Evolutionary conservation across 352 stramenopile genomes (phyloP), one percentile per base, ranked within the genome.

Genomic region (Pythium phragmitis): DNA sequence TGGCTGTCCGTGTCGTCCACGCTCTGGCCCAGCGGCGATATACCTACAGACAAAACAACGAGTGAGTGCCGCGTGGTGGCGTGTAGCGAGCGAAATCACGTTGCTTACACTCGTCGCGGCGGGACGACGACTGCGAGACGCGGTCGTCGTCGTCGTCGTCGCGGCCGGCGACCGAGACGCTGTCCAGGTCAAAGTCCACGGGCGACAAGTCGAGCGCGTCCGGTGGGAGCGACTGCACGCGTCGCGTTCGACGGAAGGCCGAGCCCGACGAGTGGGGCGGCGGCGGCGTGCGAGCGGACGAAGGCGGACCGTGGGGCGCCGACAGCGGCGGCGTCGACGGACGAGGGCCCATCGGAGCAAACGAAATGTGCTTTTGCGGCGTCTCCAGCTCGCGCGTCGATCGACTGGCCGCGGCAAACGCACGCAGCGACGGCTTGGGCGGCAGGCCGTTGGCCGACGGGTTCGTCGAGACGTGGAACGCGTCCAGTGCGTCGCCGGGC

Each of bases 181-280:
- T 92, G 68, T 94, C 86, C 21, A 94, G 69, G 55, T 95, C 86
- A 60, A 89, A 93, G 62, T 95, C 86, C 17, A 81, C 51, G 21
- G 58, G 72, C 4, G 78, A 75, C 26, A 83, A 67, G 46, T 89
- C 79, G 12, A 89, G 68, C 12, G 75, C 79, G 9, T 91, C 83
- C 0, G 68, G 57, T 4, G 80, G 81, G 45, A 92, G 67, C 47
- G 82, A 89, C 36, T 87, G 76, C 37, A 88, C 73, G 19, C 82
- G 76, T 36, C 80, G 77, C 53, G 80, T 69, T 6, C 69, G 46
- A 26, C 60, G 48, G 30, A 78, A 63, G n/a, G 65, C 53, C 33
- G 60, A 67, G 4, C 13, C 7, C 28, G 74, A 36, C 34, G 51
- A 46, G 2, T 47, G 43, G 13, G 57, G 30, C 17, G 46, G 57